phyloP scores from a whole-genome alignment of 2,329 filamentous ascomycete genomes.

The Paracoccidioides lutzii region DNA sequence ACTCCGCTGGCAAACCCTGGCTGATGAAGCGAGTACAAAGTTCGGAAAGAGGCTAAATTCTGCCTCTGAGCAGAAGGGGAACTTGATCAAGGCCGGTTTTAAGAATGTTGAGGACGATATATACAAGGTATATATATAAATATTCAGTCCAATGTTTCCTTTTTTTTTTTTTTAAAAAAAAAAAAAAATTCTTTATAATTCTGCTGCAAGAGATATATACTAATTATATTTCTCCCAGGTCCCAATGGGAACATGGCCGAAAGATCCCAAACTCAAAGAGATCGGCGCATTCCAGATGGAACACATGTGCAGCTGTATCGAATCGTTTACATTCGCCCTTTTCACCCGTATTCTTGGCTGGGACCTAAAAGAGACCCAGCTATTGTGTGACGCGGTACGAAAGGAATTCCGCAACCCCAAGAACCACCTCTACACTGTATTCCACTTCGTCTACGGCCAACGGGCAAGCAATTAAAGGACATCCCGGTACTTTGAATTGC shows the following conservation, averaged over 20 bases:
- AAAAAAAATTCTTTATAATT: background rate
- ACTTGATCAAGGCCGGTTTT: conserved; percentile 22
- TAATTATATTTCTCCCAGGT: background rate
- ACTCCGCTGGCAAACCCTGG: background rate
- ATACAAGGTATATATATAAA: background rate
- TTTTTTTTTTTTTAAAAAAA: background rate
- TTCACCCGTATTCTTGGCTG: conserved; percentile 20
- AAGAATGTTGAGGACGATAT: conserved; percentile 7
- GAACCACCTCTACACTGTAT: conserved; percentile 12
- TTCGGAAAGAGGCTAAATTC: background rate
- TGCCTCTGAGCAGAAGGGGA: conserved; percentile 12
- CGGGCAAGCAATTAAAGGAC: background rate
- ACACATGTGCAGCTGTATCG: conserved; percentile 15
- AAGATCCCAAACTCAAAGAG: conserved; percentile 36
- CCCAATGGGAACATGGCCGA: conserved; percentile 27
- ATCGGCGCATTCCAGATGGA: conserved; percentile 25
- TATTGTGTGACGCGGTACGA: conserved; percentile 21
- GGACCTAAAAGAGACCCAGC: conserved; percentile 21
- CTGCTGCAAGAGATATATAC: background rate
- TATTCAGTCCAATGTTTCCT: background rate
- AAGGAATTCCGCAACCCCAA: conserved; percentile 20
- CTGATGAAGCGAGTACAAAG: background rate
- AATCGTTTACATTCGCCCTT: conserved; percentile 16
- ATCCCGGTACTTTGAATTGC: too few species aligned
- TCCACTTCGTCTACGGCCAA: conserved; percentile 1